Conservation (phyloP, 305 asterid genomes). For the Fraxinus greggii region DNA sequence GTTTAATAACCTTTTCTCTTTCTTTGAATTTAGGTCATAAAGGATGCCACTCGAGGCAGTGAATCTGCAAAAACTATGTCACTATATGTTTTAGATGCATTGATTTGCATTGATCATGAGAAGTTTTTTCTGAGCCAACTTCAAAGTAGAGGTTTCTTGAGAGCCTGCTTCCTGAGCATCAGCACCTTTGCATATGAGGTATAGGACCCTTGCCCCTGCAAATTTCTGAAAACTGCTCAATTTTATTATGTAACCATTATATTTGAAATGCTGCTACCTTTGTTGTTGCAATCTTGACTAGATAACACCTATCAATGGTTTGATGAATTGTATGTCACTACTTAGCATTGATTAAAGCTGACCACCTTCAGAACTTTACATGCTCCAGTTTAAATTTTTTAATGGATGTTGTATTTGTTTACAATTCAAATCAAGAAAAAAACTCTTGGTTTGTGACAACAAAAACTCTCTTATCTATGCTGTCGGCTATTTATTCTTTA, state of each 20-base stretch:
- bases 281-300: constrained; percentile 7
- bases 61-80: constrained; percentile 79
- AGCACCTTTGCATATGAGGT: constrained; percentile 82
- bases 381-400: neutral
- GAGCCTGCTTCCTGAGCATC: constrained; percentile 73
- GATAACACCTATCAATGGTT: neutral
- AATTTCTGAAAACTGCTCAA: neutral
- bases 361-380: neutral
- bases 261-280: constrained; percentile 6
- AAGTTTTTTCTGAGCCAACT: constrained; percentile 82
- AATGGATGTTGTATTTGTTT: neutral
- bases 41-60: constrained; percentile 91
- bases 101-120: constrained; percentile 82
- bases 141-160: constrained; percentile 87
- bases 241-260: neutral
- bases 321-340: neutral
- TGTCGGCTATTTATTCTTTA: neutral
- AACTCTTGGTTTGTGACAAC: neutral
- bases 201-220: constrained; percentile 19
- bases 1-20: constrained; percentile 1
- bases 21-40: constrained; percentile 55
- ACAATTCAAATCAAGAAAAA: neutral
- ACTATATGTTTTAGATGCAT: constrained; percentile 71
- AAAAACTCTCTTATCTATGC: neutral
- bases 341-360: neutral